Evolutionary conservation across 768 basidiomycete genomes (phyloP).

Genomic region (Calocybe cyanea): DNA sequence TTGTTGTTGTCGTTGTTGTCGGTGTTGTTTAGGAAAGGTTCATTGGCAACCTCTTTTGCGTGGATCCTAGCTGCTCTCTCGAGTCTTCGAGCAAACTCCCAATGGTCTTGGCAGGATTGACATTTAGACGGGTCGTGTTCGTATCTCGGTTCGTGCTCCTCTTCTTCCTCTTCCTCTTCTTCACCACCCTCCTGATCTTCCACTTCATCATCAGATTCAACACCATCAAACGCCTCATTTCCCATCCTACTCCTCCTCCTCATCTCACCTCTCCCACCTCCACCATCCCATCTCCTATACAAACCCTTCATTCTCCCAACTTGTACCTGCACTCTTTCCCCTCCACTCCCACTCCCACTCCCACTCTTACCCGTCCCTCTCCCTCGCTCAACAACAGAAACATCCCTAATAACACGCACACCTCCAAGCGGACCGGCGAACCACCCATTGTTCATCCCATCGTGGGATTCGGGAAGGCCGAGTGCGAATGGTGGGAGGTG

Average conservation of each 20-base stretch:
- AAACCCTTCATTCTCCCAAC: neutral
- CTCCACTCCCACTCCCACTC: neutral
- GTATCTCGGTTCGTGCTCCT: neutral
- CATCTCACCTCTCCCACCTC: neutral
- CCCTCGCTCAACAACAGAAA: neutral
- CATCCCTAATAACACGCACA: neutral
- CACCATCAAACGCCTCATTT: neutral
- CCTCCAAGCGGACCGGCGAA: neutral
- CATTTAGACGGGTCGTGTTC: slow-evolving; percentile 25
- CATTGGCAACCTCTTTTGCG: neutral
- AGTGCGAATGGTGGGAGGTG: slow-evolving; percentile 1
- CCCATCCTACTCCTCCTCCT: neutral
- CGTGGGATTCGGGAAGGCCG: neutral
- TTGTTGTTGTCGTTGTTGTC: too few species aligned
- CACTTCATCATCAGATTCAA: neutral
- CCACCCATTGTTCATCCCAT: slow-evolving; percentile 15
- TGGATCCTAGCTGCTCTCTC: too few species aligned
- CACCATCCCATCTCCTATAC: neutral
- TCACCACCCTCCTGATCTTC: slow-evolving; percentile 5
- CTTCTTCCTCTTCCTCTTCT: slow-evolving; percentile 6
- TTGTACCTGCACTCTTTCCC: neutral
- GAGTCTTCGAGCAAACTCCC: too few species aligned
- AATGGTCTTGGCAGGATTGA: too few species aligned
- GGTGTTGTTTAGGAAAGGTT: neutral
- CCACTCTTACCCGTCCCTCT: neutral